Evolutionary conservation across 306 rosid species (phyloP).

Genomic region (Parietaria judaica): DNA sequence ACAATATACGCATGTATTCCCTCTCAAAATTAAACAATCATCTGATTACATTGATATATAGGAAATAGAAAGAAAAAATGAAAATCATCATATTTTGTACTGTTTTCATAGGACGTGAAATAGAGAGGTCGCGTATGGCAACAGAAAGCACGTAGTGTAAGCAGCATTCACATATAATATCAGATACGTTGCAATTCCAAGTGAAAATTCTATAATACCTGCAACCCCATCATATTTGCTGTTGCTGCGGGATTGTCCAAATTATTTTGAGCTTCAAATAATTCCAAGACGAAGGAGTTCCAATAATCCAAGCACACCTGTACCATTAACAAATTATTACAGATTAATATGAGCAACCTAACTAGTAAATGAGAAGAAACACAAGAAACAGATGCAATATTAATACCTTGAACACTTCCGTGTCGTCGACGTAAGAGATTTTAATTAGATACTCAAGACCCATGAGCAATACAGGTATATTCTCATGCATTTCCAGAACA

Average conservation of each 20-base stretch:
- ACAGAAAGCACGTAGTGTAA: too few relatives aligned
- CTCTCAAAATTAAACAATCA: background rate
- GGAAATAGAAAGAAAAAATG: background rate
- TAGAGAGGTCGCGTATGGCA: background rate
- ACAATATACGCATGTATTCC: too few relatives aligned
- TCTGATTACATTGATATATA: background rate
- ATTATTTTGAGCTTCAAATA: constrained; percentile 45
- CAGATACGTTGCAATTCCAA: background rate
- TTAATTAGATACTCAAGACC: constrained; percentile 93
- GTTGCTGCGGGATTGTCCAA: constrained; percentile 45
- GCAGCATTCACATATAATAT: too few relatives aligned
- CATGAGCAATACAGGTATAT: constrained; percentile 54
- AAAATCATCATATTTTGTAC: background rate
- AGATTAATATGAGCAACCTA: constrained; percentile 2
- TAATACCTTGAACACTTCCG: constrained; percentile 88
- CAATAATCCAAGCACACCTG: constrained; percentile 98
- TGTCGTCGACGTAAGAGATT: constrained; percentile 94
- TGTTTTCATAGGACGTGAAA: background rate
- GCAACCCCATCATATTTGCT: constrained; percentile 57
- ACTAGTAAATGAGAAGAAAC: background rate
- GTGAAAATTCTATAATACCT: constrained; percentile 22
- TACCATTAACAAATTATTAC: constrained; percentile 15
- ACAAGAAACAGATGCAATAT: background rate
- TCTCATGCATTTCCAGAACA: constrained; percentile 71
- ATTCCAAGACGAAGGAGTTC: constrained; percentile 82